These are phyloP conservation scores for Syncephalastrum contaminatum DNA, from an alignment of 371 early-diverging fungal genomes.

Conservation along the genomic window DNA sequence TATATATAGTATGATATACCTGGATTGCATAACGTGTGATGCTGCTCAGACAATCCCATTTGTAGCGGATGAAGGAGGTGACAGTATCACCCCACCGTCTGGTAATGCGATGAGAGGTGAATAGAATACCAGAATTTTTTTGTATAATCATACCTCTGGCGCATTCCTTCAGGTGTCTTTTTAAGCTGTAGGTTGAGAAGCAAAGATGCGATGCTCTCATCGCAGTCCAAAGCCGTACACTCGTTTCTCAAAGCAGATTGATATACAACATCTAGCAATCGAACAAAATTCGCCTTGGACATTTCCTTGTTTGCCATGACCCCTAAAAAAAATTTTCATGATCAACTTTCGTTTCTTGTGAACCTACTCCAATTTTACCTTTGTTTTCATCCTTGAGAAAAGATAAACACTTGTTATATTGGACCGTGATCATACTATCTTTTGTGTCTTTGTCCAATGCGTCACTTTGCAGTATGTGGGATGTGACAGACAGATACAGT, in stretches of 20 bases:
- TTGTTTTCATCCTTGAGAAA: conserved; percentile 18
- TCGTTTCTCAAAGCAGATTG: conserved; percentile 15
- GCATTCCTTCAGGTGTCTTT: conserved; percentile 35
- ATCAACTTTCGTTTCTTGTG: background rate
- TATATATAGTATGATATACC: conserved; percentile 5
- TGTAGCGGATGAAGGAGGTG: conserved; percentile 33
- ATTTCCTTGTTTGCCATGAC: conserved; percentile 27
- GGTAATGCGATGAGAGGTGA: background rate
- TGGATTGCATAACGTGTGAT: conserved; percentile 25
- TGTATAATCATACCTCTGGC: conserved; percentile 22
- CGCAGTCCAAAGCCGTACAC: conserved; percentile 17
- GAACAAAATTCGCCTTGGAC: conserved; percentile 24
- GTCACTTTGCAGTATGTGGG: conserved; percentile 14
- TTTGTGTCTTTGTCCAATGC: conserved; percentile 8
- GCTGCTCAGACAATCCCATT: conserved; percentile 37
- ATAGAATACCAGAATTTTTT: background rate
- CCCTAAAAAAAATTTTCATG: conserved; percentile 1
- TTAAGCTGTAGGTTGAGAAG: conserved; percentile 22
- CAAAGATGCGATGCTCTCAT: conserved; percentile 13
- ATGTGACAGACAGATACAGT: conserved; percentile 28
- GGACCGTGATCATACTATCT: conserved; percentile 8
- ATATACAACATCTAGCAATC: conserved; percentile 24
- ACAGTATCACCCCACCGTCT: conserved; percentile 41
- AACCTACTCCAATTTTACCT: conserved; percentile 12
- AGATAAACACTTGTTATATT: conserved; percentile 15